Percentiles rank a stretch among this genome's conserved stretches.
phyloP scores from a whole-genome alignment of 306 rosid genomes.

The Calophaca sinica region DNA sequence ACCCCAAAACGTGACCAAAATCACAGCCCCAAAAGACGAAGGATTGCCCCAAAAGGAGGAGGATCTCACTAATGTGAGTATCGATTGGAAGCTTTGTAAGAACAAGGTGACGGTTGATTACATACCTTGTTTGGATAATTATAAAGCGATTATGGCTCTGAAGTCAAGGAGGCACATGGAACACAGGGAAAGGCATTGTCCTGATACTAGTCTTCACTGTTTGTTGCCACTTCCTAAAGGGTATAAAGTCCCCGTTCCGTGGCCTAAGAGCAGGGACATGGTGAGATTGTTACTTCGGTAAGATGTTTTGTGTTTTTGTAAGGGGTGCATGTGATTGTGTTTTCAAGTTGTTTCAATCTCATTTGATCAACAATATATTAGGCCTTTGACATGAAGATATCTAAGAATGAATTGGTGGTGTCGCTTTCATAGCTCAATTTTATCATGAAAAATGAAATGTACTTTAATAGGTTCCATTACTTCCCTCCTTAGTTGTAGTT shows the following conservation, averaged over 20 bases:
- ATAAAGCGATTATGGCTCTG: conserved; percentile 72
- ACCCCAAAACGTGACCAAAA: conserved; percentile 26
- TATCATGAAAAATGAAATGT: background rate
- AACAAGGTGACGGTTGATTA: conserved; percentile 58
- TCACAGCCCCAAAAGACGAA: conserved; percentile 13
- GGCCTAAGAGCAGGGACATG: conserved; percentile 99
- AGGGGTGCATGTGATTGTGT: conserved; percentile 35
- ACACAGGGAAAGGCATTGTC: conserved; percentile 95
- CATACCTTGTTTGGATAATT: conserved; percentile 92
- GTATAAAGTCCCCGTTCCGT: conserved; percentile 69
- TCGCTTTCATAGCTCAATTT: background rate
- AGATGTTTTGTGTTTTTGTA: conserved; percentile 50
- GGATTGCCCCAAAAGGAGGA: conserved; percentile 34
- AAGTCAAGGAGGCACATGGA: conserved; percentile 85
- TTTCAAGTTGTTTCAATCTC: conserved; percentile 12
- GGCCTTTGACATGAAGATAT: too few relatives aligned
- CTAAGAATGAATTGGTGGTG: too few relatives aligned
- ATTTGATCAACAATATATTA: background rate
- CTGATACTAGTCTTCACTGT: conserved; percentile 58
- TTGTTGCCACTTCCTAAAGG: conserved; percentile 78
- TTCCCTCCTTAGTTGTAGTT: background rate
- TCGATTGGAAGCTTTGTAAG: conserved; percentile 72
- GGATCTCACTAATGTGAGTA: background rate
- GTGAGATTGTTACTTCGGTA: conserved; percentile 87
- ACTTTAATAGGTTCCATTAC: background rate